Evolutionary conservation across 345 rosid species (phyloP).

Genomic region (Arabidopsis arenosa): DNA sequence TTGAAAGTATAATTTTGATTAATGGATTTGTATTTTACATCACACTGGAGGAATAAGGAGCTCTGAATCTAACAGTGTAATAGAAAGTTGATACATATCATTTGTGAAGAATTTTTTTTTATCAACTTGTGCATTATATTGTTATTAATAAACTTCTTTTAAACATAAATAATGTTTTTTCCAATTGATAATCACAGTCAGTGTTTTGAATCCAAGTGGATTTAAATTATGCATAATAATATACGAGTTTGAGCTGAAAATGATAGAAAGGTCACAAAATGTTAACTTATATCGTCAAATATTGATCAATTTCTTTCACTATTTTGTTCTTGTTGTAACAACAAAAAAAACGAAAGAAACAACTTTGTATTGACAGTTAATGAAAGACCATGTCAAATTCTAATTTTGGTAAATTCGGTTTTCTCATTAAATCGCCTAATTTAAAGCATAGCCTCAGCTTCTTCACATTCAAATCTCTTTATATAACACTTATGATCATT

Average conservation of each 20-base stretch:
- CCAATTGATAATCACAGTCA: background rate
- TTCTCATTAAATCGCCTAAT: constrained; percentile 23
- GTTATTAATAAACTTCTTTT: background rate
- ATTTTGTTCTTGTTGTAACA: background rate
- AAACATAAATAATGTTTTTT: background rate
- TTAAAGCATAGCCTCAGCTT: constrained; percentile 46
- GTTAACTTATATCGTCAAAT: background rate
- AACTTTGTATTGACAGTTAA: background rate
- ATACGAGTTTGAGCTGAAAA: background rate
- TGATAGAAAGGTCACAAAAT: background rate
- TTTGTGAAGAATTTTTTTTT: background rate
- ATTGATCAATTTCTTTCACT: constrained; percentile 3
- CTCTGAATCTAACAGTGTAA: background rate
- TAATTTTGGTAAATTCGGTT: constrained; percentile 39
- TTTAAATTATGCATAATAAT: background rate
- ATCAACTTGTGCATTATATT: background rate
- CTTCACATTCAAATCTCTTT: constrained; percentile 27
- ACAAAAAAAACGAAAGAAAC: background rate
- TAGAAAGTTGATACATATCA: background rate
- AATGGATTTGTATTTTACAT: constrained; percentile 1
- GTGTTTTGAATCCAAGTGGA: background rate
- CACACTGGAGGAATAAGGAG: background rate
- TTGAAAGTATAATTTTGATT: constrained; percentile 2
- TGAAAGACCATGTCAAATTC: constrained; percentile 36
- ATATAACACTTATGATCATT: constrained; percentile 23